These are phyloP conservation scores for Neohortaea acidophila DNA, from an alignment of 495 filamentous ascomycete genomes.

Conservation along the genomic window DNA sequence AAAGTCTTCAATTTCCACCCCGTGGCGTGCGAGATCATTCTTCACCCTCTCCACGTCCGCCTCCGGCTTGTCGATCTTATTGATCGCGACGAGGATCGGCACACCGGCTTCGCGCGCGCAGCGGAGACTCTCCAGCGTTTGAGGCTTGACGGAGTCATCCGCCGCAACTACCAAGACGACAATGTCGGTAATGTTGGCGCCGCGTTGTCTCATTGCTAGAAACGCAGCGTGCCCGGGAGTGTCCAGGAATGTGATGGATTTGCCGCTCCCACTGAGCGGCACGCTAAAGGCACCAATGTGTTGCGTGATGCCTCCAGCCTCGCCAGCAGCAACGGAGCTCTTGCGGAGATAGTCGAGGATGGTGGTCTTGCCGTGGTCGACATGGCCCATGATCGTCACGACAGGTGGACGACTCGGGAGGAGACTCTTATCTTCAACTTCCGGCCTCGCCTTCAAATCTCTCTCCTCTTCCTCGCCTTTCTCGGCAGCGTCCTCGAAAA, in stretches of 20 bases:
- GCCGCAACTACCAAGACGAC: conserved; percentile 92
- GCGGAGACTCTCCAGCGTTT: conserved; percentile 92
- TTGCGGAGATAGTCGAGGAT: conserved; percentile 88
- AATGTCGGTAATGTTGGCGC: conserved; percentile 92
- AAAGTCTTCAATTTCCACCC: conserved; percentile 84
- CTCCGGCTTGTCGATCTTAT: conserved; percentile 84
- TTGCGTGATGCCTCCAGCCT: conserved; percentile 96
- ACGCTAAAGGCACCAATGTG: conserved; percentile 99
- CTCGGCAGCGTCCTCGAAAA: conserved; percentile 31
- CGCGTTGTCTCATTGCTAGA: conserved; percentile 84
- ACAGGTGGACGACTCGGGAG: conserved; percentile 73
- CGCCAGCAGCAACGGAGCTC: conserved; percentile 73
- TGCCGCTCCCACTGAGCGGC: conserved; percentile 56
- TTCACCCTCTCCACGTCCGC: conserved; percentile 70
- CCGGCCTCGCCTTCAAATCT: conserved; percentile 58
- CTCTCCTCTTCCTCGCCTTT: conserved; percentile 42
- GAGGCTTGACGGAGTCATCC: conserved; percentile 94
- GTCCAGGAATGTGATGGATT: conserved; percentile 89
- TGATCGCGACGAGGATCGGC: conserved; percentile 95
- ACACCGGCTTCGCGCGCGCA: conserved; percentile 83
- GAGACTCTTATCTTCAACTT: conserved; percentile 48
- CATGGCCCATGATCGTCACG: conserved; percentile 99
- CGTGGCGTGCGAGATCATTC: conserved; percentile 67
- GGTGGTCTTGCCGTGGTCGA: conserved; percentile 98
- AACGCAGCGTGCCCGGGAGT: conserved; percentile 96